Evolutionary conservation across 805 yeast species (phyloP).

Genomic region (Kluyveromyces aestuarii): DNA sequence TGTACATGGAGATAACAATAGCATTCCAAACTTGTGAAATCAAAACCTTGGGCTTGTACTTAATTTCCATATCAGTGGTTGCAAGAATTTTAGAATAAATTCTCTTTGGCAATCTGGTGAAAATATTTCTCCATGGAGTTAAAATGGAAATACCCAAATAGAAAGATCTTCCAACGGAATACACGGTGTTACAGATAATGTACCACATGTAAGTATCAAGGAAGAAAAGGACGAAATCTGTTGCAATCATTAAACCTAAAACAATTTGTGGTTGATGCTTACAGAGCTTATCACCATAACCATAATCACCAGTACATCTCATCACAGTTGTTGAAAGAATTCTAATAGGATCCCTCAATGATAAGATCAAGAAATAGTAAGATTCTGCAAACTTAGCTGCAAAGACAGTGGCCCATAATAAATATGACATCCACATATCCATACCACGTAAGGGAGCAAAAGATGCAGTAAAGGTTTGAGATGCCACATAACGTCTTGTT

Average conservation of each 20-base stretch:
- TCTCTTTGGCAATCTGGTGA: slow-evolving; percentile 97
- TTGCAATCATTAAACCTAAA: slow-evolving; percentile 84
- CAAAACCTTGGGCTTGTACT: slow-evolving; percentile 96
- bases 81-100: slow-evolving; percentile 96
- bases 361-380: slow-evolving; percentile 80
- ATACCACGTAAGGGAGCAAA: slow-evolving; percentile 73
- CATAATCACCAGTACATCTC: slow-evolving; percentile 94
- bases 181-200: slow-evolving; percentile 86
- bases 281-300: slow-evolving; percentile 74
- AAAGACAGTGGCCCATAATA: slow-evolving; percentile 84
- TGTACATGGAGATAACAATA: slow-evolving; percentile 96
- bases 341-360: slow-evolving; percentile 92
- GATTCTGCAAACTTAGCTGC: slow-evolving; percentile 86
- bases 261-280: slow-evolving; percentile 80
- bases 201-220: slow-evolving; percentile 99
- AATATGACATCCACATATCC: slow-evolving; percentile 94
- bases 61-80: slow-evolving; percentile 97
- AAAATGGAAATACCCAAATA: slow-evolving; percentile 97
- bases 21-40: slow-evolving; percentile 99
- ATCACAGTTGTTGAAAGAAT: slow-evolving; percentile 71
- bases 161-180: slow-evolving; percentile 96
- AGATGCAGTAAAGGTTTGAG: slow-evolving; percentile 93
- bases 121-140: slow-evolving; percentile 99
- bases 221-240: slow-evolving; percentile 92
- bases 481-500: slow-evolving; percentile 82